phyloP scores from a whole-genome alignment of 768 basidiomycete genomes.

The Agaricus blazei region DNA sequence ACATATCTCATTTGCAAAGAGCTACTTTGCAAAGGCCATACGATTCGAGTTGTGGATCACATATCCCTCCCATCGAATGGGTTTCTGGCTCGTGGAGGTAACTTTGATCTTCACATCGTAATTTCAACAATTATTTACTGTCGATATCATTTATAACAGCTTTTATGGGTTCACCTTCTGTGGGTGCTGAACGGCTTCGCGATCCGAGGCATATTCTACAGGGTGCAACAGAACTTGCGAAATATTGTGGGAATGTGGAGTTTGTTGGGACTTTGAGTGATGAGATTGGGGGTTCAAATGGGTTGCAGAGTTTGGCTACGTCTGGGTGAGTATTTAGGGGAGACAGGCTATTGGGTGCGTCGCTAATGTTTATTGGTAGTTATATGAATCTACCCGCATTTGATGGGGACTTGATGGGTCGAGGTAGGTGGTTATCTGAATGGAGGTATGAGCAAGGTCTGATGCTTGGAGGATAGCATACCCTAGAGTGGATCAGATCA shows the following conservation, averaged over 20 bases:
- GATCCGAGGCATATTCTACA: conserved; percentile 18
- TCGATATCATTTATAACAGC: conserved; percentile 10
- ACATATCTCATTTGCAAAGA: conserved; percentile 46
- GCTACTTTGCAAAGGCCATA: conserved; percentile 43
- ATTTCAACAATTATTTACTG: background rate
- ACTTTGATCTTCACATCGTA: background rate
- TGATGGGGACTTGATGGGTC: conserved; percentile 44
- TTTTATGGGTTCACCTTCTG: conserved; percentile 37
- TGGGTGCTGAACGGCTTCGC: conserved; percentile 21
- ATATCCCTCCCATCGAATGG: conserved; percentile 37
- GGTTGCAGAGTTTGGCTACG: conserved; percentile 32
- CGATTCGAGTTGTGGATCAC: conserved; percentile 41
- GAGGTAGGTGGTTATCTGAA: conserved; percentile 22
- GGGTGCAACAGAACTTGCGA: conserved; percentile 23
- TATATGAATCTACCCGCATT: conserved; percentile 34
- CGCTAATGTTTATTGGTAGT: conserved; percentile 15
- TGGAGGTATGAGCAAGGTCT: background rate
- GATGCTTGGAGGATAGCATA: conserved; percentile 17
- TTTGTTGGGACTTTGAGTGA: conserved; percentile 29
- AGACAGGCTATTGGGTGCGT: too few species aligned
- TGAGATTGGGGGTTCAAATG: conserved; percentile 41
- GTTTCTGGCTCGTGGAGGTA: conserved; percentile 24
- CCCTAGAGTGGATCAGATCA: conserved; percentile 26
- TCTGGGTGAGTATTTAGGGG: conserved; percentile 21
- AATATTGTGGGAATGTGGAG: conserved; percentile 22